Evolutionary conservation across 2,329 filamentous ascomycete genomes (phyloP).

Genomic region (Purpureocillium lavendulum): DNA sequence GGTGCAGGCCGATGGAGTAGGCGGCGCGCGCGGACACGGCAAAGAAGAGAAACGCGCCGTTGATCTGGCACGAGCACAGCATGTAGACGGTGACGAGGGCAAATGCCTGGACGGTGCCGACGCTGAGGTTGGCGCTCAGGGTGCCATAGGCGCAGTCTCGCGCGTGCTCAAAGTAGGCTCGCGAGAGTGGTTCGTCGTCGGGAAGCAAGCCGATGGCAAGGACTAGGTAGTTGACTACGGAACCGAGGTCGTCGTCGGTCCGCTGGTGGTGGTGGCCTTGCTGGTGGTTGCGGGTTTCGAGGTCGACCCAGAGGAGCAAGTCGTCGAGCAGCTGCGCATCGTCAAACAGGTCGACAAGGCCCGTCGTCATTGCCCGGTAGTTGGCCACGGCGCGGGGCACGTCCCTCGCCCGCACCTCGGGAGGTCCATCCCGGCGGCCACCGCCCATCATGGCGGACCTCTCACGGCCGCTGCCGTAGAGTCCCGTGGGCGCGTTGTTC

Average conservation of each 20-base stretch:
- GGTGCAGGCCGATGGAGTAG: conserved; percentile 44
- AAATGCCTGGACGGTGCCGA: conserved; percentile 42
- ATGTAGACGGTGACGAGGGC: conserved; percentile 44
- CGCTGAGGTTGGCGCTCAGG: conserved; percentile 36
- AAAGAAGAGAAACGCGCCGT: conserved; percentile 45
- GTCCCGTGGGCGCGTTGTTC: conserved; percentile 23
- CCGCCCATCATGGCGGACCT: not conserved
- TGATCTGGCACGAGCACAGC: conserved; percentile 46
- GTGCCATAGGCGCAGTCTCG: conserved; percentile 34
- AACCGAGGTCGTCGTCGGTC: conserved; percentile 23
- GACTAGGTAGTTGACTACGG: conserved; percentile 39
- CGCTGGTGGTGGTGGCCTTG: not conserved
- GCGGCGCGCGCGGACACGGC: conserved; percentile 44
- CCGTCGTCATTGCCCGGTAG: conserved; percentile 32
- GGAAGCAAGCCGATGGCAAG: conserved; percentile 40
- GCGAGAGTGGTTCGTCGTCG: conserved; percentile 30
- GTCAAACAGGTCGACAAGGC: conserved; percentile 41
- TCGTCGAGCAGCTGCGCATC: conserved; percentile 27
- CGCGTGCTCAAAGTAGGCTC: conserved; percentile 41
- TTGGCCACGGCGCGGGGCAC: conserved; percentile 21
- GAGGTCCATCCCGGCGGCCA: conserved; percentile 6
- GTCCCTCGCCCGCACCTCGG: conserved; percentile 16
- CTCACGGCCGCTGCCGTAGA: conserved; percentile 4
- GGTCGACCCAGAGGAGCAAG: conserved; percentile 32
- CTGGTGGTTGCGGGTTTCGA: conserved; percentile 7